A percentile compares a stretch with the other conserved stretches of the same genome.
Evolutionary conservation across 345 rosid species (phyloP).

Genomic region (Lepidium didymum): DNA sequence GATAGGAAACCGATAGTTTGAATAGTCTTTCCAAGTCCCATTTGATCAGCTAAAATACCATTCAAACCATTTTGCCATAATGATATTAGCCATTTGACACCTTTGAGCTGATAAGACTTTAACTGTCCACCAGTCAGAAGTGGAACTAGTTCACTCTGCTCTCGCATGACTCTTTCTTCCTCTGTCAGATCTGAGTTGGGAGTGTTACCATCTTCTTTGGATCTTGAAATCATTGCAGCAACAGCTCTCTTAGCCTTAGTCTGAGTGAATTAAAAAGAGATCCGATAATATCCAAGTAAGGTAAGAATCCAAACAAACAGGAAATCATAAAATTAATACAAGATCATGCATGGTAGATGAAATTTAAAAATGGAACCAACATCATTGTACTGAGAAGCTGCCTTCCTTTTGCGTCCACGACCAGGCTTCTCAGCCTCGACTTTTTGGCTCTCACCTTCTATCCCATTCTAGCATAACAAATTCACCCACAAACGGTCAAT

Average conservation of each 20-base stretch:
- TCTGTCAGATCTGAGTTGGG: slow-evolving; percentile 51
- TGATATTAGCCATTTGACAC: slow-evolving; percentile 96
- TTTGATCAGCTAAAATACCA: slow-evolving; percentile 98
- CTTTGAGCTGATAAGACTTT: slow-evolving; percentile 88
- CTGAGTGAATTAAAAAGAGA: slow-evolving; percentile 26
- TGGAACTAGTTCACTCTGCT: slow-evolving; percentile 81
- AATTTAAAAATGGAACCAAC: slow-evolving; percentile 30
- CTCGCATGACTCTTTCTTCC: slow-evolving; percentile 68
- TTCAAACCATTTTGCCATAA: slow-evolving; percentile 94
- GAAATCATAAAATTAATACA: background rate
- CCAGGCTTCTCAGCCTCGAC: slow-evolving; percentile 40
- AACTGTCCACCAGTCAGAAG: slow-evolving; percentile 81
- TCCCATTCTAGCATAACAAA: slow-evolving; percentile 46
- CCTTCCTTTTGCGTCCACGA: slow-evolving; percentile 73
- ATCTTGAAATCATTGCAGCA: slow-evolving; percentile 87
- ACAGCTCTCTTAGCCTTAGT: slow-evolving; percentile 83
- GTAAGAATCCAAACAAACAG: background rate
- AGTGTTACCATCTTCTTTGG: slow-evolving; percentile 39
- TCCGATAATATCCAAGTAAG: background rate
- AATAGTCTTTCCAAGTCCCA: slow-evolving; percentile 98
- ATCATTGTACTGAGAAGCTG: slow-evolving; percentile 49
- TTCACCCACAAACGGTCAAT: slow-evolving; percentile 5
- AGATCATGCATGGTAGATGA: slow-evolving; percentile 1
- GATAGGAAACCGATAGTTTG: slow-evolving; percentile 90
- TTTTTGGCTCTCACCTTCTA: slow-evolving; percentile 38